phyloP scores from a whole-genome alignment of 192 early-diverging fungal genomes.

The Helicostylum pulchrum region DNA sequence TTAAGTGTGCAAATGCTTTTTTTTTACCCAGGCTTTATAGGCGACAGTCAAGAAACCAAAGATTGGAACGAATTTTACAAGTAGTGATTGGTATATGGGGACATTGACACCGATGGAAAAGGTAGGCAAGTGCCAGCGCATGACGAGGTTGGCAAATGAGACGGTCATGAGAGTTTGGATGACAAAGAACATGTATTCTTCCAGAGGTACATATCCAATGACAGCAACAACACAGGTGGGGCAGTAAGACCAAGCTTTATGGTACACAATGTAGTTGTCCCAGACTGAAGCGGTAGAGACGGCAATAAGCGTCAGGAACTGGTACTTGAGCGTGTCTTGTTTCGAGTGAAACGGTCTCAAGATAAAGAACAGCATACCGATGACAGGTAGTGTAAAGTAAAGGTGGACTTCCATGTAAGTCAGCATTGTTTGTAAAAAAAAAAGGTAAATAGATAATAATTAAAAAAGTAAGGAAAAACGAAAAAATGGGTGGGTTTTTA shows the following conservation, averaged over 20 bases:
- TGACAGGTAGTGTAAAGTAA: constrained; percentile 46
- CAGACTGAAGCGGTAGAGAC: constrained; percentile 49
- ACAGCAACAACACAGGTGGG: constrained; percentile 44
- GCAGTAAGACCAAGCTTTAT: constrained; percentile 51
- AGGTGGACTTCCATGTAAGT: constrained; percentile 55
- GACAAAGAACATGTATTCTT: constrained; percentile 58
- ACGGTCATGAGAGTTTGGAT: constrained; percentile 51
- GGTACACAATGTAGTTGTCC: constrained; percentile 58
- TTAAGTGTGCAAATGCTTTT: not conserved
- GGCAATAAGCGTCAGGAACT: constrained; percentile 35
- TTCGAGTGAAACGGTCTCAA: constrained; percentile 35
- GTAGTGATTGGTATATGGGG: not conserved
- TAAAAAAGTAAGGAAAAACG: not conserved
- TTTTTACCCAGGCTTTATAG: constrained; percentile 26
- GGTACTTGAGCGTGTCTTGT: constrained; percentile 31
- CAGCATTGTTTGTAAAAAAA: constrained; percentile 27
- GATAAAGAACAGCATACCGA: constrained; percentile 25
- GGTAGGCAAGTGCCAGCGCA: constrained; percentile 34
- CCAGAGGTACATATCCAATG: constrained; percentile 57
- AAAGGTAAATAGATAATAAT: not conserved
- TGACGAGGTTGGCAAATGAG: constrained; percentile 31
- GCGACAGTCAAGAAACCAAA: constrained; percentile 17
- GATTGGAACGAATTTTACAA: constrained; percentile 28
- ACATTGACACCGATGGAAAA: constrained; percentile 24
- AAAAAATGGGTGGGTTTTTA: constrained; percentile 9